Base-by-base conservation (phyloP, 495 filamentous ascomycete genomes). In the Lophiostoma macrostomum region DNA sequence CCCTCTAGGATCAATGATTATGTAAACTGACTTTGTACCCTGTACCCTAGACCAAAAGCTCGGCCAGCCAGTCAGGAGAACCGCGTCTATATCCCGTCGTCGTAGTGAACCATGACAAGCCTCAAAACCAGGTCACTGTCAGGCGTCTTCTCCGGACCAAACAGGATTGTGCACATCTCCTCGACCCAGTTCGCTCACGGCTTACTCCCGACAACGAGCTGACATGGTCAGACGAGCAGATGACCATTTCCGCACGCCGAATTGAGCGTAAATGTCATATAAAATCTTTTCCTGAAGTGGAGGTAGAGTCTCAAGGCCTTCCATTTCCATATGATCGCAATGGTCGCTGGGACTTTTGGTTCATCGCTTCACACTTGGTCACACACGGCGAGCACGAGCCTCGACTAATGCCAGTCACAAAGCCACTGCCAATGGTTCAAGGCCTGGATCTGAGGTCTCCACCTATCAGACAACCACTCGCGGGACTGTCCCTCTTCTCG, bases 401-500 rank as follows among this genome's bases (percentile, higher is more conserved):
- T 8, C 29, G 5, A 1, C 16, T 49, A 5, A 20, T 38, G 20
- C 25, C 18, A n/a, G 18, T 48, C 13, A 22, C 13, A 28, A 4
- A n/a, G 12, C 22, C 30, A 23, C 50, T 45, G 5, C 2, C 66
- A 2, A 43, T 86, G 5, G 74, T 70, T 5, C 75, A 84, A 66
- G 83, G 84, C 0, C 85, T 78, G 28, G 70, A 85, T 54, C 76
- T 76, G 19, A 1, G 27, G 1, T 28, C 39, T 12, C 16, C 40
- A 5, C 49, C 56, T 31, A 31, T 25, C 14, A 10, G 29, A 36
- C 16, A 36, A n/a, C 55, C 50, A 24, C 67, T 87, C 23, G 67
- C 61, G 41, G 86, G 82, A 0, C 63, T 90, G 30, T 83, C 85
- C 53, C 68, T 91, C 16, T 90, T 84, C 61, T 87, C 83, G 50